Conservation (phyloP, 345 rosid genomes). For the Corchorus capsularis region DNA sequence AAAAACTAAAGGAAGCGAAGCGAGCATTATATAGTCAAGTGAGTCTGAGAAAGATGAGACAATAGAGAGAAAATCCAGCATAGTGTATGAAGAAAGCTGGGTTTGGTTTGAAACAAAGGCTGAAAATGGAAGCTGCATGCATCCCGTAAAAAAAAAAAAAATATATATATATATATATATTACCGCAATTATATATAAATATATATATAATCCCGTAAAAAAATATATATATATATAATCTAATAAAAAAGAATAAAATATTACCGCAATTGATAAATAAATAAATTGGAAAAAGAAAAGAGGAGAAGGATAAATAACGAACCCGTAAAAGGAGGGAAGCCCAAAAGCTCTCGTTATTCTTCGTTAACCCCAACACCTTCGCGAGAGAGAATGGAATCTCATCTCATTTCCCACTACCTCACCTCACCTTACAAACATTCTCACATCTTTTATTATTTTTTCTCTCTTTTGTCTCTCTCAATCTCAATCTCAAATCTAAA, state of each 20-base stretch:
- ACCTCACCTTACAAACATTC: background rate
- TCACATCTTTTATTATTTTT: no score
- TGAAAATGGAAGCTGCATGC: background rate
- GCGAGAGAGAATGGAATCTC: slow-evolving; percentile 18
- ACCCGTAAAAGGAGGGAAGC: slow-evolving; percentile 28
- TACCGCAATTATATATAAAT: no score
- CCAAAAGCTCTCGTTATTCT: no score
- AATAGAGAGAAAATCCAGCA: background rate
- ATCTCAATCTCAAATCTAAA: no score
- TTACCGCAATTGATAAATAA: no score
- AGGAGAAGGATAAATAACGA: slow-evolving; percentile 30
- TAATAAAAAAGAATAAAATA: background rate
- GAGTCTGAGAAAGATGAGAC: background rate
- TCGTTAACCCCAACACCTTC: slow-evolving; percentile 19
- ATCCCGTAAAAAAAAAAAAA: no score
- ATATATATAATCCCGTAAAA: no score
- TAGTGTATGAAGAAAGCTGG: background rate
- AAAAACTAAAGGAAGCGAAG: background rate
- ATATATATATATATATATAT: no score
- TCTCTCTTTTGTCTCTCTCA: background rate
- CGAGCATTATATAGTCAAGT: background rate
- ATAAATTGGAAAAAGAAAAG: slow-evolving; percentile 3
- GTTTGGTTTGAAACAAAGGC: background rate
- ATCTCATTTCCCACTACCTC: slow-evolving; percentile 18
- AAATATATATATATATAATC: no score